Conservation (phyloP, 108 stramenopile genomes). For the Pseudonitzschia multistriata region DNA sequence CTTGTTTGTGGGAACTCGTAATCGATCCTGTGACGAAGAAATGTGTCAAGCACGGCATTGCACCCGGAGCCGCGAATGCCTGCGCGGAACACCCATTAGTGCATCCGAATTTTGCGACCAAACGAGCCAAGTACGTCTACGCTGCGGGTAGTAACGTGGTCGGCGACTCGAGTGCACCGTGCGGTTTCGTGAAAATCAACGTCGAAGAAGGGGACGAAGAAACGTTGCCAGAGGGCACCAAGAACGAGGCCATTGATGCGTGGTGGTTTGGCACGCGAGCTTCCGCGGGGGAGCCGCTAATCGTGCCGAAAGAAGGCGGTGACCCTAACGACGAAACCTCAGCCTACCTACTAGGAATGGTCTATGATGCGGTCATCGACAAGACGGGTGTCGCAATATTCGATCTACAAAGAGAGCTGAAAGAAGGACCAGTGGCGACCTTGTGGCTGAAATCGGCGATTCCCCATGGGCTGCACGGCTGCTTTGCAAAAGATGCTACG, state of each 20-base stretch:
- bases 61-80: constrained; percentile 46
- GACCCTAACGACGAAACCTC: constrained; percentile 42
- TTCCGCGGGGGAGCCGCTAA: constrained; percentile 46
- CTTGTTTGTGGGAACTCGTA: constrained; percentile 52
- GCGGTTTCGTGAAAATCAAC: constrained; percentile 38
- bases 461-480: constrained; percentile 64
- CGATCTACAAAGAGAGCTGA: constrained; percentile 49
- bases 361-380: constrained; percentile 46
- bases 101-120: constrained; percentile 52
- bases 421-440: constrained; percentile 48
- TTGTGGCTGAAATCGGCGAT: constrained; percentile 46
- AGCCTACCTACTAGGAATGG: constrained; percentile 54
- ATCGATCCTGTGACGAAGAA: constrained; percentile 41
- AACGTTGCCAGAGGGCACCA: constrained; percentile 27
- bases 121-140: constrained; percentile 43
- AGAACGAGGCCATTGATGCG: constrained; percentile 45
- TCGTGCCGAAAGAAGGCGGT: constrained; percentile 50
- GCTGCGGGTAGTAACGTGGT: constrained; percentile 44
- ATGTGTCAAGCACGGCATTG: constrained; percentile 38
- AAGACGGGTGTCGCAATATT: constrained; percentile 43
- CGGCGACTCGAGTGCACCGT: constrained; percentile 49
- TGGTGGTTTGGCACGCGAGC: constrained; percentile 56
- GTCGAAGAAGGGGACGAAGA: constrained; percentile 32
- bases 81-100: constrained; percentile 53
- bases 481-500: constrained; percentile 36